Evolutionary conservation across 2,329 filamentous ascomycete genomes (phyloP).

Genomic region (Penicillium italicum): DNA sequence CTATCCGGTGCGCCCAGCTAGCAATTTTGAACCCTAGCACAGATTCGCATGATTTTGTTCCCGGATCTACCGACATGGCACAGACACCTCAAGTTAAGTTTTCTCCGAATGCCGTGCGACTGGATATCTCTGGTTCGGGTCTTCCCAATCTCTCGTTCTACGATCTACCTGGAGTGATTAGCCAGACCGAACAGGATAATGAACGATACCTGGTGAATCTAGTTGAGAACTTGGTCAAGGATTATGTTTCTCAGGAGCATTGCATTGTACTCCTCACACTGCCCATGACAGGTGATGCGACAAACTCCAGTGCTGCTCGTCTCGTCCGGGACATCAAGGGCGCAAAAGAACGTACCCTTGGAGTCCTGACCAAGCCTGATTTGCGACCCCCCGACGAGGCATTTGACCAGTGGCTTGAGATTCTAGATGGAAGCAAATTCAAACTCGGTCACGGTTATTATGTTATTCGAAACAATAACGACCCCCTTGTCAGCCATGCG

Average conservation of each 20-base stretch:
- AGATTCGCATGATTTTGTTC: slow-evolving; percentile 53
- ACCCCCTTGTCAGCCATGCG: slow-evolving; percentile 43
- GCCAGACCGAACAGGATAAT: slow-evolving; percentile 60
- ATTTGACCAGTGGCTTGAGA: slow-evolving; percentile 58
- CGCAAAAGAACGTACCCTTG: slow-evolving; percentile 61
- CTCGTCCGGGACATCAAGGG: slow-evolving; percentile 55
- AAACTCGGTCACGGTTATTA: slow-evolving; percentile 71
- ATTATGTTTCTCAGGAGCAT: slow-evolving; percentile 66
- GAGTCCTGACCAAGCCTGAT: slow-evolving; percentile 84
- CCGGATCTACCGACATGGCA: slow-evolving; percentile 39
- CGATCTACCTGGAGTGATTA: slow-evolving; percentile 79
- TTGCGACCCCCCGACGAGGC: slow-evolving; percentile 54
- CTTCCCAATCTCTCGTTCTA: slow-evolving; percentile 77
- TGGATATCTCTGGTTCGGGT: slow-evolving; percentile 69
- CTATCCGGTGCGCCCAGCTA: slow-evolving; percentile 70
- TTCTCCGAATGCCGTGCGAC: slow-evolving; percentile 73
- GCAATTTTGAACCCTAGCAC: slow-evolving; percentile 68
- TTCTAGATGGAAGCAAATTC: slow-evolving; percentile 62
- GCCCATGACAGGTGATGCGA: slow-evolving; percentile 73
- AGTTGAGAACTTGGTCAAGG: slow-evolving; percentile 65
- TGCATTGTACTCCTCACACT: slow-evolving; percentile 75
- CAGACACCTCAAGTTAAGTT: slow-evolving; percentile 58
- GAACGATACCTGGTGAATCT: slow-evolving; percentile 68
- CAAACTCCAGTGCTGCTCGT: slow-evolving; percentile 67
- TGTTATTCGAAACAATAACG: slow-evolving; percentile 61